Conservation (phyloP, 2,329 filamentous ascomycete species). For the Aureobasidium pullulans region DNA sequence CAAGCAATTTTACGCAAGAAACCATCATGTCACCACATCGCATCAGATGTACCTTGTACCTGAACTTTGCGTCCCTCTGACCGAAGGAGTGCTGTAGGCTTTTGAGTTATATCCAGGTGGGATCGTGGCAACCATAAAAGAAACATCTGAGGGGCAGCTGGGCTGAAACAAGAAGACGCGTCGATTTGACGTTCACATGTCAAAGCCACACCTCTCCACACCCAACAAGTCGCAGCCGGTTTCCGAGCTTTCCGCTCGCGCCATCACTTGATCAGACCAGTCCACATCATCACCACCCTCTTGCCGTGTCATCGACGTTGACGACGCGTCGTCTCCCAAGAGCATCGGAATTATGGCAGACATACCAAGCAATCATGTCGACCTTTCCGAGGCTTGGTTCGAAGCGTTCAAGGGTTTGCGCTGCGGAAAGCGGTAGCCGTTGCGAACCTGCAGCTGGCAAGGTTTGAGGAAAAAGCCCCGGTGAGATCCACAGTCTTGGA, state of each 20-base stretch:
- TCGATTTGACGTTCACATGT: neutral
- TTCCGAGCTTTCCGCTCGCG: neutral
- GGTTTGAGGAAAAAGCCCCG: neutral
- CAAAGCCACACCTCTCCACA: neutral
- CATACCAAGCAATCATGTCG: neutral
- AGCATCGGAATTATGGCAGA: neutral
- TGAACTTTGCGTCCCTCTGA: neutral
- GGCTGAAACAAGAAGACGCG: constrained; percentile 3
- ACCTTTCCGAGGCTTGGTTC: neutral
- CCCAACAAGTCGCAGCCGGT: neutral
- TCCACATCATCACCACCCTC: neutral
- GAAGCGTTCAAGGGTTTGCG: neutral
- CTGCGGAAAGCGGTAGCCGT: neutral
- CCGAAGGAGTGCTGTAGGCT: neutral
- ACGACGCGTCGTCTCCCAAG: neutral
- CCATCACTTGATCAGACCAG: neutral
- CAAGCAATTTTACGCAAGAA: neutral
- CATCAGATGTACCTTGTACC: neutral
- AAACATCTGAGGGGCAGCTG: neutral
- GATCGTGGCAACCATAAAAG: neutral
- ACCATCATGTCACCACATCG: neutral
- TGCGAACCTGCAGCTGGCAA: neutral
- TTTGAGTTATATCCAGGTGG: neutral
- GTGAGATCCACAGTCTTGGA: neutral
- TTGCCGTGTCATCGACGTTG: neutral